phyloP scores from a whole-genome alignment of 176 grass and related monocot genomes.

The Aegilops sharonensis region DNA sequence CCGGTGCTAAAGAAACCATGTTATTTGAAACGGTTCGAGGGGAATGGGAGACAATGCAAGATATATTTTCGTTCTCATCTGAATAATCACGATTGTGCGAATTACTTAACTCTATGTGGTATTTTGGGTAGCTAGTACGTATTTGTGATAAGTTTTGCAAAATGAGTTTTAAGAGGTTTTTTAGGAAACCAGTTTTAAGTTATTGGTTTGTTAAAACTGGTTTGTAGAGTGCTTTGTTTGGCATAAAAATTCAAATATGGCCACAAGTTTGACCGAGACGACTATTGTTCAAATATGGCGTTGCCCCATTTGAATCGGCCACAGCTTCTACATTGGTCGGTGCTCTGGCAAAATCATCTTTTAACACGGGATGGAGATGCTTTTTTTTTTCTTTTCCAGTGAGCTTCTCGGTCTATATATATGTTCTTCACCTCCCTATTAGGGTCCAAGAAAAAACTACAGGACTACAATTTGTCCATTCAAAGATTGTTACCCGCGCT shows the following conservation, averaged over 20 bases:
- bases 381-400: background rate
- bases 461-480: background rate
- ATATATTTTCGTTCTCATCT: background rate
- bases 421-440: no score
- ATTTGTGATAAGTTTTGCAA: no score
- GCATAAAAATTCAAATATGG: no score
- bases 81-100: background rate
- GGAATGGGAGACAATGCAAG: background rate
- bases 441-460: no score
- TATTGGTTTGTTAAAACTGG: no score
- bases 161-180: no score
- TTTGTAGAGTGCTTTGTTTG: no score
- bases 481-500: background rate
- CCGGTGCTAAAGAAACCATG: background rate
- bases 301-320: background rate
- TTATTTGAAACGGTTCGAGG: background rate
- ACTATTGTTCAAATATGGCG: background rate
- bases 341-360: background rate
- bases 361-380: background rate
- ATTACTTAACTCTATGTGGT: no score
- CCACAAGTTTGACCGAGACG: no score
- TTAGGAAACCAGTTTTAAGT: no score
- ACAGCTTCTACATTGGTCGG: background rate
- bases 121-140: no score
- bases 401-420: no score